A percentile compares a stretch with the other conserved stretches of the same genome.
These are phyloP conservation scores for Primulina eburnea DNA, from an alignment of 257 asterid genomes.

Conservation along the genomic window DNA sequence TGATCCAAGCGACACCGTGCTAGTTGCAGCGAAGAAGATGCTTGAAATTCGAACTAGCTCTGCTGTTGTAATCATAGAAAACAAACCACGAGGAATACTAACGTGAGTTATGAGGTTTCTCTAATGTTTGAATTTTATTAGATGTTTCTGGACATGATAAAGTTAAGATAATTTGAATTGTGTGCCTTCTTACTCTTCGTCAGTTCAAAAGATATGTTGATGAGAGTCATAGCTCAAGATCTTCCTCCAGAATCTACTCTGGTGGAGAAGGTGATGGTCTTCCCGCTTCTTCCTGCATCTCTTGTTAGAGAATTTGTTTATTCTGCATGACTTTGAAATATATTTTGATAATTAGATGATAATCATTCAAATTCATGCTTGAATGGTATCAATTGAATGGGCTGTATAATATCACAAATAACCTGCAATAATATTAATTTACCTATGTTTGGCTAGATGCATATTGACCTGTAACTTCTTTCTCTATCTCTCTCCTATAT, in stretches of 20 bases:
- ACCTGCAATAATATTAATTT: background rate
- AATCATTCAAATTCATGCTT: conserved; percentile 6
- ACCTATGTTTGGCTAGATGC: background rate
- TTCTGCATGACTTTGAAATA: background rate
- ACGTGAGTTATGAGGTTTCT: conserved; percentile 41
- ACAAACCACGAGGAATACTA: conserved; percentile 84
- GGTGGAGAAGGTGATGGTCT: conserved; percentile 67
- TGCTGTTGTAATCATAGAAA: conserved; percentile 72
- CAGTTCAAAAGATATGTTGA: conserved; percentile 90
- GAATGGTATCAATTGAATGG: conserved; percentile 3
- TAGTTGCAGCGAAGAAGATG: conserved; percentile 75
- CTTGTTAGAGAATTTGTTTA: background rate
- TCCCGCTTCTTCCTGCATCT: conserved; percentile 15
- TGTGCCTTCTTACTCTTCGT: conserved; percentile 5
- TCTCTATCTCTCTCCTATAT: conserved; percentile 1
- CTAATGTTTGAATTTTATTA: conserved; percentile 15
- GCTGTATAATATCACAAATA: conserved; percentile 2
- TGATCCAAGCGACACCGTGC: conserved; percentile 75
- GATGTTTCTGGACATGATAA: conserved; percentile 5
- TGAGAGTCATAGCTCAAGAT: conserved; percentile 87
- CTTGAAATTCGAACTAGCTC: conserved; percentile 61
- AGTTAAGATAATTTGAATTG: conserved; percentile 7
- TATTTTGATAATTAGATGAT: conserved; percentile 9
- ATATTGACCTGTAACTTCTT: conserved; percentile 6
- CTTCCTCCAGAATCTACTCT: conserved; percentile 72